Conservation (phyloP, 345 rosid species). For the Lepidium didymum region DNA sequence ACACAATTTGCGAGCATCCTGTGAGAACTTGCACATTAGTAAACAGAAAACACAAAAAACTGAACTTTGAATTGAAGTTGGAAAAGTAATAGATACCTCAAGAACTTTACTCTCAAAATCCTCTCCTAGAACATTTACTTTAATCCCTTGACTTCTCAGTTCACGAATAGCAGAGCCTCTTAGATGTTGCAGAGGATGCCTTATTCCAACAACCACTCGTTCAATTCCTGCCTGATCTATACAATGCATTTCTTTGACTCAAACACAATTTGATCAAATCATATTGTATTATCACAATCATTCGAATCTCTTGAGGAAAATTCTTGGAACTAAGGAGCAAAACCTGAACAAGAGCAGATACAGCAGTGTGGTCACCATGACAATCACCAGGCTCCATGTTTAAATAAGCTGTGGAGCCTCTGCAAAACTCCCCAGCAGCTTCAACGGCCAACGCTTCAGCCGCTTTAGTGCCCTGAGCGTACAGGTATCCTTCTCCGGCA, state of each 20-base stretch:
- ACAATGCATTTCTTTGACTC: constrained; percentile 3
- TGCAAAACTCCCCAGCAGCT: constrained; percentile 48
- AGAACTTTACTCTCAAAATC: constrained; percentile 65
- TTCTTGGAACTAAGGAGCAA: neutral
- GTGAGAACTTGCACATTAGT: neutral
- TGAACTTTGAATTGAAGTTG: neutral
- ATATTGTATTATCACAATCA: neutral
- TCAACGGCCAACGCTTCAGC: constrained; percentile 73
- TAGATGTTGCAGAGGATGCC: constrained; percentile 85
- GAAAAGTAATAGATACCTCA: constrained; percentile 41
- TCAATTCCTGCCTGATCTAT: constrained; percentile 78
- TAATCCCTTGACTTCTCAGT: constrained; percentile 67
- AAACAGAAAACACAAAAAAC: neutral
- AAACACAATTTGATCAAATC: neutral
- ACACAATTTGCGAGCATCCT: constrained; percentile 84
- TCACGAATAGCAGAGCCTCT: constrained; percentile 76
- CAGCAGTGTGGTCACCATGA: constrained; percentile 75
- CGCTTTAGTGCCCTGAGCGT: constrained; percentile 84
- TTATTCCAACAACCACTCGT: constrained; percentile 80
- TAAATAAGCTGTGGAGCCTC: constrained; percentile 70
- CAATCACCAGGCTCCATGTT: constrained; percentile 95
- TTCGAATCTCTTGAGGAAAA: neutral
- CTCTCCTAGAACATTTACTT: constrained; percentile 89
- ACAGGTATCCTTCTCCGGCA: constrained; percentile 75
- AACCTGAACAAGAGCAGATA: constrained; percentile 89